Conservation (phyloP, 1,284 basidiomycete species). For the Ganoderma resinaceum region DNA sequence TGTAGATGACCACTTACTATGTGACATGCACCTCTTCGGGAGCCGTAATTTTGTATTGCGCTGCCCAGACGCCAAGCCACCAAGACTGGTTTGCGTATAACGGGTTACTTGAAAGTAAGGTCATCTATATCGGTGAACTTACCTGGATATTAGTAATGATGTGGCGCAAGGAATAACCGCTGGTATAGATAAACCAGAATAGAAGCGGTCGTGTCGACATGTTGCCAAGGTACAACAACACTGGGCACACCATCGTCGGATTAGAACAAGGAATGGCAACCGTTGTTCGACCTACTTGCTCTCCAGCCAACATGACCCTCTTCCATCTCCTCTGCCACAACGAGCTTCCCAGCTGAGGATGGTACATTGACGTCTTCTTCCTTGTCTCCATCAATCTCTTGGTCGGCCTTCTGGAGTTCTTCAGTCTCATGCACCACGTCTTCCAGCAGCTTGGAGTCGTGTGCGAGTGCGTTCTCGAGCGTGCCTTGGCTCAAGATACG, state of each 20-base stretch:
- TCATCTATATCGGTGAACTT: not conserved
- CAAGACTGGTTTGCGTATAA: conserved; percentile 33
- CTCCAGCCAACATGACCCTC: conserved; percentile 61
- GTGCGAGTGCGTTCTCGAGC: conserved; percentile 50
- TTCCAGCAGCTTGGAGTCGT: conserved; percentile 47
- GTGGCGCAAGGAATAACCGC: not conserved
- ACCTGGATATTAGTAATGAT: conserved; percentile 21
- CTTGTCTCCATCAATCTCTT: conserved; percentile 46
- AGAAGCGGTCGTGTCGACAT: conserved; percentile 39
- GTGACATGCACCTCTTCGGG: conserved; percentile 33
- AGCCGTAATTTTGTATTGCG: conserved; percentile 41
- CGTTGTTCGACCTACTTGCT: conserved; percentile 49
- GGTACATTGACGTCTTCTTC: conserved; percentile 35
- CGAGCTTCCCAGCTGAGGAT: conserved; percentile 52
- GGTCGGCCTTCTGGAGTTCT: conserved; percentile 47
- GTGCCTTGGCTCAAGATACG: conserved; percentile 56
- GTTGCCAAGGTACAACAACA: conserved; percentile 39
- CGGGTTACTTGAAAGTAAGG: conserved; percentile 14
- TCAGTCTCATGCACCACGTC: conserved; percentile 51
- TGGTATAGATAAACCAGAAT: conserved; percentile 44
- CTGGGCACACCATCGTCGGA: conserved; percentile 44
- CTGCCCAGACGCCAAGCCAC: conserved; percentile 42
- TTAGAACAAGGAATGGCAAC: conserved; percentile 22
- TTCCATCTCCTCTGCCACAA: conserved; percentile 66
- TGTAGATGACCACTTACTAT: conserved; percentile 25